Percentiles rank a stretch among this genome's conserved stretches.
phyloP scores from a whole-genome alignment of 345 rosid genomes.

The Populus simonii region DNA sequence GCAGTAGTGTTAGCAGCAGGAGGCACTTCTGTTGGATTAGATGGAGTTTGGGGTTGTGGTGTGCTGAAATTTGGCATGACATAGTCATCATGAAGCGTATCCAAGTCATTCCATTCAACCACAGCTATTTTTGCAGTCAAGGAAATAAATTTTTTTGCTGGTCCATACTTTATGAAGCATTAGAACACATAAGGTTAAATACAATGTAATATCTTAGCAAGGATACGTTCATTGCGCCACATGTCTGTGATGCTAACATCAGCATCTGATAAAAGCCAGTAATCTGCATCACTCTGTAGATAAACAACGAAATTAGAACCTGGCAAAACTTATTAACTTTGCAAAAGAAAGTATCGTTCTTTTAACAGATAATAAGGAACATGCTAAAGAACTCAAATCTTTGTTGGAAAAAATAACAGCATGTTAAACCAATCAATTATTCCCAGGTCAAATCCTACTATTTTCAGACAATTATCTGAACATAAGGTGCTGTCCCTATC shows the following conservation, averaged over 20 bases:
- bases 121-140: constrained; percentile 42
- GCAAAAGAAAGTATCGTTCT: neutral
- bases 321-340: neutral
- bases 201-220: constrained; percentile 14
- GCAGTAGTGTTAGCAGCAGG: constrained; percentile 29
- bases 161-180: neutral
- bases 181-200: neutral
- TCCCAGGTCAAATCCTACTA: neutral
- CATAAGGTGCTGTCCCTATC: neutral
- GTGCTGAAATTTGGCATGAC: constrained; percentile 35
- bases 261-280: constrained; percentile 92
- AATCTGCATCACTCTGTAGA: constrained; percentile 78
- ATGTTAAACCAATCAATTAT: neutral
- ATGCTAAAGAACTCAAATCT: neutral
- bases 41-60: constrained; percentile 54
- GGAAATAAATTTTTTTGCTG: constrained; percentile 18
- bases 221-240: constrained; percentile 88
- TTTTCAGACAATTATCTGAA: neutral
- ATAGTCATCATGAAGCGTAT: constrained; percentile 40
- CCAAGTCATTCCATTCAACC: constrained; percentile 56
- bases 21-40: constrained; percentile 39
- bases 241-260: constrained; percentile 84
- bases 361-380: neutral
- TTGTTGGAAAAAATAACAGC: neutral
- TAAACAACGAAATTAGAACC: neutral